Evolutionary conservation across 345 rosid species (phyloP).

Genomic region (Toxicodendron radicans): DNA sequence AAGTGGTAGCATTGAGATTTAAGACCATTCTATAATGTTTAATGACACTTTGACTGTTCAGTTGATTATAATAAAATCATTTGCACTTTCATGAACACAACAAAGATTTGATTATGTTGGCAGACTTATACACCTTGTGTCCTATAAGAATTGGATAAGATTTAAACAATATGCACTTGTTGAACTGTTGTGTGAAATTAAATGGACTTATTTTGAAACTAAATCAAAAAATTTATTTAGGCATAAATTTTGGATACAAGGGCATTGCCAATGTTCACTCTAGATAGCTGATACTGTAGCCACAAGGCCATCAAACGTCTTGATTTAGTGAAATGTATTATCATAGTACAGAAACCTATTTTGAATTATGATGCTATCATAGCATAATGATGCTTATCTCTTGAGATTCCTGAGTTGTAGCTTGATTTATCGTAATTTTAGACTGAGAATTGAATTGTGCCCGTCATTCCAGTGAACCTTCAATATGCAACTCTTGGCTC

Average conservation of each 20-base stretch:
- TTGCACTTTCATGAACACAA: neutral
- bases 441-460: no score
- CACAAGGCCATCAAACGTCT: no score
- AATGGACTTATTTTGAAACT: neutral
- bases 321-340: neutral
- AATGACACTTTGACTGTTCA: neutral
- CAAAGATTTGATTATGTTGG: neutral
- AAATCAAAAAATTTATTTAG: neutral
- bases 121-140: neutral
- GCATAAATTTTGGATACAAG: neutral
- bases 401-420: slow-evolving; percentile 1
- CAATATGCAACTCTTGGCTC: neutral
- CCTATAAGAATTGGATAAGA: neutral
- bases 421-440: neutral
- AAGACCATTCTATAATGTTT: neutral
- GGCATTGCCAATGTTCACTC: neutral
- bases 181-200: neutral
- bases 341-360: neutral
- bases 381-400: neutral
- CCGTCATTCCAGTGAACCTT: neutral
- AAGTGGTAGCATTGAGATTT: neutral
- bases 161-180: neutral
- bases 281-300: neutral
- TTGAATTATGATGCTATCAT: neutral
- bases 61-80: neutral